Evolutionary conservation across 345 rosid species (phyloP), one percentile per base, ranked within the genome.

Genomic region (Erucastrum elatum): DNA sequence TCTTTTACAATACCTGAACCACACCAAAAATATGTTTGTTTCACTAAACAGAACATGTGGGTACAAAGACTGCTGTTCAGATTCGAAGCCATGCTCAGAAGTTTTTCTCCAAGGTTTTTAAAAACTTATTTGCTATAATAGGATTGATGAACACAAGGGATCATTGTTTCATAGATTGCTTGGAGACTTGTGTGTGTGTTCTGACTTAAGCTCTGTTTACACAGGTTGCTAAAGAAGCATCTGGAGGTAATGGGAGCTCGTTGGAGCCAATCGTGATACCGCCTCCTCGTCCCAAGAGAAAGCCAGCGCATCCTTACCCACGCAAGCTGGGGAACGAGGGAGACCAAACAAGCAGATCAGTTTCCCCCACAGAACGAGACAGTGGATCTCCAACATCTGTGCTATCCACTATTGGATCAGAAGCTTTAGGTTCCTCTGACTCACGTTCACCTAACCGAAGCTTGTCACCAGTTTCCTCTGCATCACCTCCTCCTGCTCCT

Each of bases 51-150:
- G 97, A 89, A 84, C 91, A 87, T 70, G 87, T 92, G 26, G 97
- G 90, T 59, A 76, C 94, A 73, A 92, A 92, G 87, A 89, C 96
- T 64, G 95, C 97, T 3, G 94, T 92, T 75, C 96, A 92, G 86
- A 92, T 92, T 74, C 91, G 97, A 83, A 92, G 97, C 85, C 97
- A 92, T 85, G 97, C 97, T 83, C 97, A 92, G 87, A 92, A 92
- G 75, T 89, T 89, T 77, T 92, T 92, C 86, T 88, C 94, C 29
- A 92, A 92, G 97, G 97, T 93, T 55, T 80, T 60, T 62, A 41
- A 72, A 2, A 8, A 35, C 34, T 75, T 75, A 46, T 70, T 53
- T 64, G 71, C 61, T 1, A 29, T 29, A 6, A 41, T 59, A 1
- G 16, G 3, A 58, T 34, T 44, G 51, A 10, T 11, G 17, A 51